Conservation (phyloP, 73 alveolate species). For the Symbiodinium natans region DNA sequence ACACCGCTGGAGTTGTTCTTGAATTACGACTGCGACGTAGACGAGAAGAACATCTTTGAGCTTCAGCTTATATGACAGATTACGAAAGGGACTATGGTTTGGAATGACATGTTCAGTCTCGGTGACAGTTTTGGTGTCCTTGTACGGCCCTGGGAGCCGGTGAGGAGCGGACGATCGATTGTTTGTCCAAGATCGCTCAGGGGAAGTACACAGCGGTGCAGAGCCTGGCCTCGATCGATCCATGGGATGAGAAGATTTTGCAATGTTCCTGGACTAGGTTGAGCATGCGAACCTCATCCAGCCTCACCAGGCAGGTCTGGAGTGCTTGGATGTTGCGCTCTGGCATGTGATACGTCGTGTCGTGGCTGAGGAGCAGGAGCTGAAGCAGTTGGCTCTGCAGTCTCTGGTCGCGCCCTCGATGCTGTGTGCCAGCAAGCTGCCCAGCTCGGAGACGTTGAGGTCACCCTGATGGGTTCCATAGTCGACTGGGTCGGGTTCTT, state of each 20-base stretch:
- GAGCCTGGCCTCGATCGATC: not conserved
- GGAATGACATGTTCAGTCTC: too few species aligned
- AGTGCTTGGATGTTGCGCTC: not conserved
- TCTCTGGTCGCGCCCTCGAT: not conserved
- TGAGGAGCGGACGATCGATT: constrained; percentile 96
- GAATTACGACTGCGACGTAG: constrained; percentile 98
- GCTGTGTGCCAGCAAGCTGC: not conserved
- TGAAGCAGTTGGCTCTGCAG: constrained; percentile 54
- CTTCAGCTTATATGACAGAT: not conserved
- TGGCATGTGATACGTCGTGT: not conserved
- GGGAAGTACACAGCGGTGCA: constrained; percentile 94
- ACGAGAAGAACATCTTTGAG: constrained; percentile 94
- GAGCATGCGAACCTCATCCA: constrained; percentile 96
- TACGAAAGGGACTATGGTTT: too few species aligned
- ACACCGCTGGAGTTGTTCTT: constrained; percentile 97
- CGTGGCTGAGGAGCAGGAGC: constrained; percentile 52
- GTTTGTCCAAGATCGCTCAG: constrained; percentile 97
- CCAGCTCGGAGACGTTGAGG: not conserved
- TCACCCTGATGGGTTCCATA: constrained; percentile 84
- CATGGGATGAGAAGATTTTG: not conserved
- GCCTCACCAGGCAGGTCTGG: constrained; percentile 94
- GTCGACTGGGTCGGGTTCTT: constrained; percentile 68
- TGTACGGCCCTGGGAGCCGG: not conserved
- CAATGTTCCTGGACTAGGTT: not conserved
- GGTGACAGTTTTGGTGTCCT: not conserved